These are phyloP conservation scores for Inosperma sp. DNA, from an alignment of 768 basidiomycete genomes.

Conservation along the genomic window DNA sequence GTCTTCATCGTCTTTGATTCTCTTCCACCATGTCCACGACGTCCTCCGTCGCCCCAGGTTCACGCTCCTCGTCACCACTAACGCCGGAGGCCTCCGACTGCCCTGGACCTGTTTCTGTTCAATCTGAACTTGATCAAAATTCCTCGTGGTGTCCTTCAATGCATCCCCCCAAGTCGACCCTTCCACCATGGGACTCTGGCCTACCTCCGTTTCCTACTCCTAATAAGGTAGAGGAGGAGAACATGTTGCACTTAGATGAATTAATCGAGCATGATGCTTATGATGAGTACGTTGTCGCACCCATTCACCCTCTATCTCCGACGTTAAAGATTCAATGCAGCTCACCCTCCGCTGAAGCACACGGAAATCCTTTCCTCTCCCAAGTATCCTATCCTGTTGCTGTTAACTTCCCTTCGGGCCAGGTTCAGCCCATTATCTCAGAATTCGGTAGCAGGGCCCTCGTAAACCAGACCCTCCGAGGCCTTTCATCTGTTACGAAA, in stretches of 20 bases:
- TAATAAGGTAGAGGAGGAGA: conserved; percentile 46
- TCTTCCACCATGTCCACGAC: conserved; percentile 52
- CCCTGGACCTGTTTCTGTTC: conserved; percentile 47
- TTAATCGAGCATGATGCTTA: conserved; percentile 70
- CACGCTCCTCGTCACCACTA: conserved; percentile 68
- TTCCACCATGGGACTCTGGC: conserved; percentile 43
- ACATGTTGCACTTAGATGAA: conserved; percentile 67
- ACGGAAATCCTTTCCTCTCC: conserved; percentile 30
- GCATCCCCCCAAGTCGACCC: conserved; percentile 38
- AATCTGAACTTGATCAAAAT: conserved; percentile 42
- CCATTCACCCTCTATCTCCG: conserved; percentile 6
- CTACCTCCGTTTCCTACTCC: conserved; percentile 33
- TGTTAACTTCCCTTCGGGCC: conserved; percentile 20
- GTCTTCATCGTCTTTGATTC: conserved; percentile 13
- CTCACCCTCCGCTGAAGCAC: conserved; percentile 29
- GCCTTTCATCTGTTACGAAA: conserved; percentile 46
- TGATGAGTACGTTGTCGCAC: conserved; percentile 54
- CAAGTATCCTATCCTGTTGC: conserved; percentile 27
- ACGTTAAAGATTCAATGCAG: conserved; percentile 19
- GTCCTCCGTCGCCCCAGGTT: conserved; percentile 48
- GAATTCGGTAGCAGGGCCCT: too few relatives aligned
- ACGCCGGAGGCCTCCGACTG: conserved; percentile 63
- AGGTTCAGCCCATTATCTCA: conserved; percentile 21
- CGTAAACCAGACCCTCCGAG: conserved; percentile 33
- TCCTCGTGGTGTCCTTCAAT: conserved; percentile 57